phyloP scores from a whole-genome alignment of 352 stramenopile species.

The Aphanomyces invadans region DNA sequence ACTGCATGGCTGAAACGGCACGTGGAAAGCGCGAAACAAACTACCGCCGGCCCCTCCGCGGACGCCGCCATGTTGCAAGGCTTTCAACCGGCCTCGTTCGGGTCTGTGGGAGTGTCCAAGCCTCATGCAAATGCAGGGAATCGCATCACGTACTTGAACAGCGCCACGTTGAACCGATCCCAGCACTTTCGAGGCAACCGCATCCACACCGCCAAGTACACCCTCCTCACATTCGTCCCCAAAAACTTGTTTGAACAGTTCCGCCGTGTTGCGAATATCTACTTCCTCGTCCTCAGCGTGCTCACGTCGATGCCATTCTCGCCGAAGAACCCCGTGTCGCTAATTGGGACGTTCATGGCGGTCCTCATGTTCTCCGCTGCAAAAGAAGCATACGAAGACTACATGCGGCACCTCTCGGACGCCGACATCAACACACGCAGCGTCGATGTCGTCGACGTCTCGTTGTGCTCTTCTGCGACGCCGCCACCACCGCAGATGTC shows the following conservation, averaged over 20 bases:
- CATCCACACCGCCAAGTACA: slow-evolving; percentile 63
- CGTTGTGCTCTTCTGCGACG: neutral
- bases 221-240: slow-evolving; percentile 69
- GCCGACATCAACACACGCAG: neutral
- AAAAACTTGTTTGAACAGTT: slow-evolving; percentile 70
- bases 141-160: slow-evolving; percentile 1
- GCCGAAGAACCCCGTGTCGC: slow-evolving; percentile 28
- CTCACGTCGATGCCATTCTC: slow-evolving; percentile 23
- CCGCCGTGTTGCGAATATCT: slow-evolving; percentile 69
- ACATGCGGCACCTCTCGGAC: slow-evolving; percentile 11
- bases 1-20: no score
- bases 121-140: neutral
- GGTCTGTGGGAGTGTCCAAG: neutral
- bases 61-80: neutral
- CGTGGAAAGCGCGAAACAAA: no score
- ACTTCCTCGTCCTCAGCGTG: slow-evolving; percentile 57
- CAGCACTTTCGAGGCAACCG: slow-evolving; percentile 27
- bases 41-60: no score
- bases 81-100: neutral
- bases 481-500: neutral
- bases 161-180: neutral
- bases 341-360: slow-evolving; percentile 26
- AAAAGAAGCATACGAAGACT: slow-evolving; percentile 31
- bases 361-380: slow-evolving; percentile 27
- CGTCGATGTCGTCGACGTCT: neutral